Evolutionary conservation across 345 rosid genomes (phyloP).

Genomic region (Pistacia atlantica): DNA sequence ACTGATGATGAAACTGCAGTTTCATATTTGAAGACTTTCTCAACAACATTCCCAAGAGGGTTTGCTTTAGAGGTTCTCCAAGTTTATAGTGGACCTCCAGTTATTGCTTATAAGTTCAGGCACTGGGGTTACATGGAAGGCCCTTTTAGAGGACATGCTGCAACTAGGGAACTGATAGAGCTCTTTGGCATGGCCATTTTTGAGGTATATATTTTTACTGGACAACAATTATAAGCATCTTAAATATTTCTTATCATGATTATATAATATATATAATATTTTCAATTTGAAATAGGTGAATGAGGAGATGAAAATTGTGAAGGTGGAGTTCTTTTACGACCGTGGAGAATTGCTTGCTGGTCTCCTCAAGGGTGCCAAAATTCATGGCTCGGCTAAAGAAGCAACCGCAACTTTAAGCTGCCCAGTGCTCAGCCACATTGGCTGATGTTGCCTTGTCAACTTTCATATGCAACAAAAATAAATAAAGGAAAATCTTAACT

Average conservation of each 20-base stretch:
- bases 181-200: constrained; percentile 40
- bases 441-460: not conserved
- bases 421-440: constrained; percentile 41
- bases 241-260: too few species aligned
- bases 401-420: constrained; percentile 36
- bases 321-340: constrained; percentile 54
- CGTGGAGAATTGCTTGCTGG: constrained; percentile 61
- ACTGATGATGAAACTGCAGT: not conserved
- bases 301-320: constrained; percentile 36
- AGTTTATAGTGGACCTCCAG: constrained; percentile 61
- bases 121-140: constrained; percentile 81
- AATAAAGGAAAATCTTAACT: too few species aligned
- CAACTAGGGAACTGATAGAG: constrained; percentile 55
- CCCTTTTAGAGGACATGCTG: constrained; percentile 61
- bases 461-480: not conserved
- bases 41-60: constrained; percentile 59
- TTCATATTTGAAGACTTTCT: constrained; percentile 40
- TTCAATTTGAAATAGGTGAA: not conserved
- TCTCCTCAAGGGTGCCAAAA: constrained; percentile 41
- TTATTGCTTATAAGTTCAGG: constrained; percentile 63
- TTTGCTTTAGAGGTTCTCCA: constrained; percentile 62
- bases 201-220: not conserved
- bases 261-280: too few species aligned
- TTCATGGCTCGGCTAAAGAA: not conserved
- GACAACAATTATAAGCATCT: too few species aligned